A percentile compares a stretch with the other conserved stretches of the same genome.
Conservation (phyloP, 768 basidiomycete genomes). For the Pleurotus salmoneostramineus region DNA sequence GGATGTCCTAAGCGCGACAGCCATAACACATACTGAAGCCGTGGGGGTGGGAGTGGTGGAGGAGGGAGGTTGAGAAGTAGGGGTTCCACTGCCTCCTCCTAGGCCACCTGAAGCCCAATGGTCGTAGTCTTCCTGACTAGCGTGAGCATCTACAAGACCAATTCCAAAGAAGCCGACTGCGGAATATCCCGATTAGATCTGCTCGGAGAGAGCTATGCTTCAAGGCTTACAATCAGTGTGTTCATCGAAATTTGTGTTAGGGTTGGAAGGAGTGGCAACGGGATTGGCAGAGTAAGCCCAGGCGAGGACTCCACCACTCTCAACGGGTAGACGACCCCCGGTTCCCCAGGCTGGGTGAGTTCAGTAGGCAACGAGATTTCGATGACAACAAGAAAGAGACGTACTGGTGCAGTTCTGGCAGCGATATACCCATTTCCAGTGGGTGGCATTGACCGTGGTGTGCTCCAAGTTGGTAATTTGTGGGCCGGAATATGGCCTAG, state of each 20-base stretch:
- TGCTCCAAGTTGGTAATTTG: slow-evolving; percentile 47
- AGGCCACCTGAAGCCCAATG: slow-evolving; percentile 47
- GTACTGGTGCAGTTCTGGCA: slow-evolving; percentile 64
- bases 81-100: slow-evolving; percentile 28
- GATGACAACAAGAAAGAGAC: slow-evolving; percentile 17
- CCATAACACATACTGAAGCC: slow-evolving; percentile 17
- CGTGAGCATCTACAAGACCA: slow-evolving; percentile 40
- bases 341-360: slow-evolving; percentile 31
- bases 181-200: slow-evolving; percentile 1
- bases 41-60: slow-evolving; percentile 28
- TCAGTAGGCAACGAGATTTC: background rate
- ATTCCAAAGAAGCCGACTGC: slow-evolving; percentile 46
- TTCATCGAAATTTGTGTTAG: slow-evolving; percentile 46
- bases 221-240: slow-evolving; percentile 52
- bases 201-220: background rate
- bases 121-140: slow-evolving; percentile 39
- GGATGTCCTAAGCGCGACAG: no score
- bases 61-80: slow-evolving; percentile 29
- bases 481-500: slow-evolving; percentile 43
- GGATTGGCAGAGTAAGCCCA: slow-evolving; percentile 44
- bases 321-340: slow-evolving; percentile 33
- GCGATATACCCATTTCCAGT: slow-evolving; percentile 69
- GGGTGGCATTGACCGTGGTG: slow-evolving; percentile 50
- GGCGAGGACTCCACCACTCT: slow-evolving; percentile 36
- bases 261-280: slow-evolving; percentile 47